Evolutionary conservation across 495 filamentous ascomycete species (phyloP).

Genomic region (Arthonia radiata): DNA sequence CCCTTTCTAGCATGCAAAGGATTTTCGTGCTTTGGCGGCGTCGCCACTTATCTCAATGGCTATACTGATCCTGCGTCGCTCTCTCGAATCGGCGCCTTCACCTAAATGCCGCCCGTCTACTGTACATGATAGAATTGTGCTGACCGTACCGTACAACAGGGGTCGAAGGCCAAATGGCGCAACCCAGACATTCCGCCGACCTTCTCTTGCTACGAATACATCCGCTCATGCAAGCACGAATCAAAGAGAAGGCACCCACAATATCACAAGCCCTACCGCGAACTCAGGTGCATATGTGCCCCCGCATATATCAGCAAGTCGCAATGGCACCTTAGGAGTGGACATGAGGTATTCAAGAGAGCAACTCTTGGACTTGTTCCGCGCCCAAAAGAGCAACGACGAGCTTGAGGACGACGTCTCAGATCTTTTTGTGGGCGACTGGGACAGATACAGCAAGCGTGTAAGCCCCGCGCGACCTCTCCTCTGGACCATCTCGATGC

Average conservation of each 20-base stretch:
- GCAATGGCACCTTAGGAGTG: constrained; percentile 27
- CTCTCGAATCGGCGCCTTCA: no score
- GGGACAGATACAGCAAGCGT: no score
- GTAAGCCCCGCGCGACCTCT: constrained; percentile 39
- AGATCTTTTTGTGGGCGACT: constrained; percentile 46
- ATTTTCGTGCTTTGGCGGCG: neutral
- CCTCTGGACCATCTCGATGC: constrained; percentile 33
- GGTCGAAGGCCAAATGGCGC: constrained; percentile 51
- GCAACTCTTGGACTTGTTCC: constrained; percentile 55
- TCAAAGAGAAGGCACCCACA: constrained; percentile 22
- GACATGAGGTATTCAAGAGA: constrained; percentile 60
- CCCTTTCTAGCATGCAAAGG: constrained; percentile 1
- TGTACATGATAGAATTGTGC: neutral
- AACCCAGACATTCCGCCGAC: constrained; percentile 66
- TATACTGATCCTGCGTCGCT: no score
- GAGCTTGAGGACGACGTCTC: constrained; percentile 34
- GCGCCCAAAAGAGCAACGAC: constrained; percentile 29
- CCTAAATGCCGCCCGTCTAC: neutral
- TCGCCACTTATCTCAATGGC: no score
- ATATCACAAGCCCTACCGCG: constrained; percentile 15
- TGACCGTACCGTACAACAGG: constrained; percentile 14
- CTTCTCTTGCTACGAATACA: constrained; percentile 37
- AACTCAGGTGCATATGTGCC: constrained; percentile 33
- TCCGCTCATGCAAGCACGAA: constrained; percentile 12
- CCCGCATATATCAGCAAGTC: constrained; percentile 26